Conservation (phyloP, 2,329 filamentous ascomycete species). For the Leptographium flavum region DNA sequence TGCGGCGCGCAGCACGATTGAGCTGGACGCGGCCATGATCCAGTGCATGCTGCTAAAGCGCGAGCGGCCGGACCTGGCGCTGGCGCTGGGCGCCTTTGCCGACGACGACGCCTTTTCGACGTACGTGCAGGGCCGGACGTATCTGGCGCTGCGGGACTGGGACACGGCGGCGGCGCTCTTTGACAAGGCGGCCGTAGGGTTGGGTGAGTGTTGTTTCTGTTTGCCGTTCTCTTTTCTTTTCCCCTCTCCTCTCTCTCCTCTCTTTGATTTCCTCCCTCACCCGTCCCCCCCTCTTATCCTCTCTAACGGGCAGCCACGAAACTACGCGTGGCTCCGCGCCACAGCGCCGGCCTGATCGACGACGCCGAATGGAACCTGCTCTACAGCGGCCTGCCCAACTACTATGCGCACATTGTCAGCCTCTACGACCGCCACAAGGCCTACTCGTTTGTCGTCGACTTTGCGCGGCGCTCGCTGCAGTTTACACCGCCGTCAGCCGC, state of each 20-base stretch:
- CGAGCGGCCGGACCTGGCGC: conserved; percentile 43
- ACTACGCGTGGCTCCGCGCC: conserved; percentile 32
- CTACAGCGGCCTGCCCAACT: conserved; percentile 62
- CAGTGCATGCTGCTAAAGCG: conserved; percentile 48
- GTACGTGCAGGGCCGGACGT: conserved; percentile 75
- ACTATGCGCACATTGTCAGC: conserved; percentile 73
- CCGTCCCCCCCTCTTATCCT: neutral
- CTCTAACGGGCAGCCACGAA: conserved; percentile 23
- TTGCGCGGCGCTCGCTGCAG: conserved; percentile 61
- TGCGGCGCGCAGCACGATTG: conserved; percentile 50
- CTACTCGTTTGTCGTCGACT: conserved; percentile 72
- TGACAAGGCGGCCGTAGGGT: conserved; percentile 65
- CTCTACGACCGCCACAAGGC: conserved; percentile 68
- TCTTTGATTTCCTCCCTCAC: neutral
- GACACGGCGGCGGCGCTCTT: conserved; percentile 62
- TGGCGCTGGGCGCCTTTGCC: conserved; percentile 42
- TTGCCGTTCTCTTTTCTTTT: neutral
- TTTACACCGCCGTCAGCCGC: conserved; percentile 25
- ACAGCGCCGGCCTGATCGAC: conserved; percentile 55
- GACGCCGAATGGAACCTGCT: conserved; percentile 57
- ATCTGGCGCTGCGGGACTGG: conserved; percentile 59
- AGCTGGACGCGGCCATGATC: conserved; percentile 44
- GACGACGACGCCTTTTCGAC: conserved; percentile 47
- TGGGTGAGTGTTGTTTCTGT: conserved; percentile 47
- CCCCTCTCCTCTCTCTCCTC: neutral